Base-by-base conservation (phyloP, 371 early-diverging fungal species). In the Mucor mucedo region DNA sequence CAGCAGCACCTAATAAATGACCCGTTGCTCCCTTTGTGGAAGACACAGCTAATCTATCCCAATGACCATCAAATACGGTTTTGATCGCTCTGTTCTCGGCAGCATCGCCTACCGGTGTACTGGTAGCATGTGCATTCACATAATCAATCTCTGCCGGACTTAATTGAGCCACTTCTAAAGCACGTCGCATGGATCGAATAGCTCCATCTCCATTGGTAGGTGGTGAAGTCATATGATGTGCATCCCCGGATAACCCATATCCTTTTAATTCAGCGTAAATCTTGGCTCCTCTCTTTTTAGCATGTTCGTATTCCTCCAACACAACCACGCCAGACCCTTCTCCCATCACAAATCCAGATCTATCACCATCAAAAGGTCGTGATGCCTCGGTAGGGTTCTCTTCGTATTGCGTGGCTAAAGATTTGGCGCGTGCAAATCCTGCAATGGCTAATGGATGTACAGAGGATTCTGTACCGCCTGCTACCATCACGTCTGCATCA, bases 401-500 rank as follows among this genome's bases (percentile, higher is more conserved):
- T 69, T 96, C 95, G 70, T 76, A 94, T 1, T 73, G 74, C 1
- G 93, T 84, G 2, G 91, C 89, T 39, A 98, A 79, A 6, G 96
- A 92, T 66, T 93, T 92, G 11, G 95, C 92, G 55, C 92, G 89
- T 50, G 89, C 89, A 77, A 98, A 98, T 4, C 98, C 98, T 13
- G 95, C 92, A 52, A 97, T 79, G 4, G 94, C 84, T 13, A 97
- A 76, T 5, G 96, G 95, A 58, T 91, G 89, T 16, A 97, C 78
- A 35, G 89, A 83, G 0, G 96, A 87, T 71, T 98, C 98, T 2
- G 93, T 78, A 2, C 94, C 97, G n/a, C 98, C 98, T 0, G 97
- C 97, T 5, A 98, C 75, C 94, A 98, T 96, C 3, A 98, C 95
- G 71, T 96, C 94, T 3, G 97, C 96, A 67, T 98, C 97, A 13